Base-by-base conservation (phyloP, 371 early-diverging fungal genomes). In the Phascolomyces articulosus region DNA sequence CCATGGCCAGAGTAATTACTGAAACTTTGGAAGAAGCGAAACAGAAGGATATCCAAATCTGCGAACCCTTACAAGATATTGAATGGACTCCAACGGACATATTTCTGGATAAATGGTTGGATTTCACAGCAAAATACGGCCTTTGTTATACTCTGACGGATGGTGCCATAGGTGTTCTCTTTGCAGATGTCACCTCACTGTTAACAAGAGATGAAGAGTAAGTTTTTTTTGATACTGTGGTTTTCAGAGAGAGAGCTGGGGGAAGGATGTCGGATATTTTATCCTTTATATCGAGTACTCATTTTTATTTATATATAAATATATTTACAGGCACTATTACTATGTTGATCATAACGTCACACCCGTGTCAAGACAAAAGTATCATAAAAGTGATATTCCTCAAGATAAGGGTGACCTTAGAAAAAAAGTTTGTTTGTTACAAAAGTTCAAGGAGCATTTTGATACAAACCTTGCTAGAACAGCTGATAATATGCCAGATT, bases 91-190 rank as follows among this genome's bases (percentile, higher is more conserved):
- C 53, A 0, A n/a, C 53, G 1, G 62, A 54, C 44, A 62, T 91
- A 51, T 92, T 93, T 70, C 78, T 94, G 58, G 79, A 84, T 58
- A 91, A 90, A 80, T 92, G 93, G 93, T 84, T 93, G 58, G 92
- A 92, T 66, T 87, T 91, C 63, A 84, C 87, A 18, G 78, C 82
- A 60, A 90, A 91, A 67, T 93, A 91, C 69, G 97, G 96, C 11
- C 73, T 97, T 44, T 94, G 94, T 0, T 97, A 95, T 73, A 87
- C 89, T 41, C 78, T 96, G 62, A 85, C 86, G 49, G 91, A 93
- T 70, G 92, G 92, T 6, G 82, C 87, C 11, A 72, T 75, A 29
- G 97, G 96, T 20, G 89, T 94, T 6, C 89, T 90, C 63, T 97
- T 94, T 72, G 92, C 94, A 58, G 95, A 97, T 74, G 74, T 87